Base-by-base conservation (phyloP, 2,329 filamentous ascomycete genomes). In the Fusarium cicatricum region DNA sequence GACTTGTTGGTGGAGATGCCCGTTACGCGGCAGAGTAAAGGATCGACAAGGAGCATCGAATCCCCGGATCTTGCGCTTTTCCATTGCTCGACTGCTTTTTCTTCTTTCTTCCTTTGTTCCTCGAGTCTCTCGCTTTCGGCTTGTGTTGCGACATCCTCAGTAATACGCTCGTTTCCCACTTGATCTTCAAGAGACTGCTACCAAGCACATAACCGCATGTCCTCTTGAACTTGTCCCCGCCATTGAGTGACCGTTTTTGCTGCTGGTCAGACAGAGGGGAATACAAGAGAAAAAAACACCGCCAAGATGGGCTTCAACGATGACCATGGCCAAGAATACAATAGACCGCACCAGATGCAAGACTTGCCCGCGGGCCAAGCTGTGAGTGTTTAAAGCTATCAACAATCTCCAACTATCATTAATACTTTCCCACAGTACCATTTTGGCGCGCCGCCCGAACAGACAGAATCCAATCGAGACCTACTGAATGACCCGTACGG, bases 331-430 rank as follows among this genome's bases (percentile, higher is more conserved):
- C 55, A 48, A 40, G 43, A 60, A 37, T 62, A 62, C 48, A 60
- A 64, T 43, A 46, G 51, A 23, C 60, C 60, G 36, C 62, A 60
- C 23, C 54, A 56, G 39, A 62, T 66, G 63, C 64, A 66, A 51
- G 58, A 66, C 43, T 45, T 66, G 19, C 64, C 64, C 10, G 60
- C 64, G 29, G 55, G 55, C n/a, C 55, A 66, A 16, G 59, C 64
- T 32, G 64, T 66, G 50, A 58, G 64, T 64, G n/a, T n/a, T n/a
- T n/a, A 26, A 8, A 26, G 23, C 23, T 26, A 26, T 8, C 31
- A n/a, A 19, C 29, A 14, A 19, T 40, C 5, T 26, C 23, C 23
- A 10, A 26, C 9, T 26, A 8, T 8, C 23, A 10, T 26, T 26
- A 26, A 26, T 26, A 26, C 2, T 28, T 12, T n/a, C 19, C 26